Evolutionary conservation across 2,329 filamentous ascomycete genomes (phyloP), one percentile per base, ranked within the genome.

Genomic region (Pseudopyricularia cyperi): DNA sequence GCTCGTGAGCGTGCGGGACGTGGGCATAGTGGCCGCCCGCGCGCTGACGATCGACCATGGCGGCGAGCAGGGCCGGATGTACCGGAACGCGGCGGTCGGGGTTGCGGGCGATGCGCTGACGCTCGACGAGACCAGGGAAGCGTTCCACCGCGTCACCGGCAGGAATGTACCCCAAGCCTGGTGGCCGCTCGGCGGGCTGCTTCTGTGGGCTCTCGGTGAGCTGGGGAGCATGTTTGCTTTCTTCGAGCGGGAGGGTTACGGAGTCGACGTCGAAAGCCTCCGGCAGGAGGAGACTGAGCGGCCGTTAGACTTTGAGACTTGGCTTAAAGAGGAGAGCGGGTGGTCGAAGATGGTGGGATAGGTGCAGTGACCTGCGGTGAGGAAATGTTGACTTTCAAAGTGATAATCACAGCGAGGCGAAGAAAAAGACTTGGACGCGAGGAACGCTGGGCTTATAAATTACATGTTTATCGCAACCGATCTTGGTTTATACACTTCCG

Each of bases 231-330:
- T 69, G 67, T 68, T 69, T 46, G 28, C 37, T 12, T 71, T 62
- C 52, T 70, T 71, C 39, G 63, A 67, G 55, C 56, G 56, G 12
- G 58, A 63, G n/a, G 69, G 68, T n/a, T 71, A 70, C 50, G 66
- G 64, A 0, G 68, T 60, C 3, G 66, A 71, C 58, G 62, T 72
- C 8, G 54, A 53, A 22, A 61, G 58, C 11, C 54, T 65, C 48
- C 59, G 57, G 54, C 52, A 51, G 24, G 56, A 62, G 53, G 58
- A 66, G 47, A 63, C 63, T 9, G 51, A 56, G 7, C 17, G 4
- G 4, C 37, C 68, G 48, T 62, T 65, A 59, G 56, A 62, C 47
- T 65, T 71, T 34, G 66, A 69, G 58, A 57, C 57, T 6, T 72
- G 67, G 65, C 46, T 72, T 51, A 61, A 56, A 54, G 62, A 68